Conservation (phyloP, 352 stramenopile genomes). For the Aphanomyces euteiches region DNA sequence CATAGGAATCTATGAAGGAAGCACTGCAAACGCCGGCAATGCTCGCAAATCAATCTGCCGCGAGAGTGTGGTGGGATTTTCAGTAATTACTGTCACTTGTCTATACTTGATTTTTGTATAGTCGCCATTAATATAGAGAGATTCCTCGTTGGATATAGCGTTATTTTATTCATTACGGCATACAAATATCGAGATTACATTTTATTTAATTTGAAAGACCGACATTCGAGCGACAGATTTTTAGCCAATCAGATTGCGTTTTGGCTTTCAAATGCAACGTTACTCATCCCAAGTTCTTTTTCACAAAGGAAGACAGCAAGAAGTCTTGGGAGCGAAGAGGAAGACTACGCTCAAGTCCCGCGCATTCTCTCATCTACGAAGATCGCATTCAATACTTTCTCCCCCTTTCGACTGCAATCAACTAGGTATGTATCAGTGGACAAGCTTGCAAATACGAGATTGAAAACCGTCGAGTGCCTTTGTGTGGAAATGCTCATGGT, state of each 20-base stretch:
- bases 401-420: background rate
- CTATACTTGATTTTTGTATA: conserved; percentile 18
- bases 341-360: no score
- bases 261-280: conserved; percentile 16
- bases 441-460: no score
- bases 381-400: background rate
- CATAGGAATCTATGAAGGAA: no score
- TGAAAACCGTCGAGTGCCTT: no score
- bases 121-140: background rate
- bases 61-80: no score
- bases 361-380: no score
- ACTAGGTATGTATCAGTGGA: no score
- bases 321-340: background rate
- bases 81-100: background rate
- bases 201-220: background rate
- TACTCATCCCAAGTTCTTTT: conserved; percentile 31
- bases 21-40: no score
- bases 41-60: no score
- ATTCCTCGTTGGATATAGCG: no score
- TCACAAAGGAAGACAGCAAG: conserved; percentile 19
- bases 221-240: conserved; percentile 3
- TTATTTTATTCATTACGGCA: background rate
- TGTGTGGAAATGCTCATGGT: no score
- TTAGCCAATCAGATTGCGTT: conserved; percentile 11
- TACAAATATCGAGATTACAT: conserved; percentile 1